Conservation (phyloP, 768 basidiomycete genomes). For the Boletellus ananas region DNA sequence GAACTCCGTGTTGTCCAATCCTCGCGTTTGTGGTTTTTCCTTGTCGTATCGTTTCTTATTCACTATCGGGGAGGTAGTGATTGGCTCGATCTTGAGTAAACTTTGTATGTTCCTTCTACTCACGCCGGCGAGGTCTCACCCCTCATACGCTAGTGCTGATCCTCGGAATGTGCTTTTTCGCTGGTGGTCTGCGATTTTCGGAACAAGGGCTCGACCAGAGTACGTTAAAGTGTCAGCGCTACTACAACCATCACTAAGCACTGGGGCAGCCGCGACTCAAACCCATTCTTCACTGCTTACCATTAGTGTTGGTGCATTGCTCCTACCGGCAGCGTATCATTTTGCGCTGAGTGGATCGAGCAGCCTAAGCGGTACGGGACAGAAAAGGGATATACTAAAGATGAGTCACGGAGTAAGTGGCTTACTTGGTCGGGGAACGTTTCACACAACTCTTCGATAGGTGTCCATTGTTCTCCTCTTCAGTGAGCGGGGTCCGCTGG, state of each 20-base stretch:
- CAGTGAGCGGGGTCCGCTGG: constrained; percentile 33
- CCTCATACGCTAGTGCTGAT: constrained; percentile 54
- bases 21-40: constrained; percentile 46
- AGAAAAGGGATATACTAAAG: constrained; percentile 40
- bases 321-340: constrained; percentile 80
- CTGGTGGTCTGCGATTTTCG: constrained; percentile 71
- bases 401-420: constrained; percentile 50
- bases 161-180: constrained; percentile 89
- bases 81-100: constrained; percentile 82
- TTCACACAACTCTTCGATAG: constrained; percentile 22
- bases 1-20: constrained; percentile 81
- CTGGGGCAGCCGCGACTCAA: constrained; percentile 50
- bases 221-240: constrained; percentile 33
- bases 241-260: constrained; percentile 2
- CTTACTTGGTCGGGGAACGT: not conserved
- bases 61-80: constrained; percentile 42
- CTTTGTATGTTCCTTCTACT: constrained; percentile 41
- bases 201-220: constrained; percentile 77
- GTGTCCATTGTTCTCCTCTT: constrained; percentile 52
- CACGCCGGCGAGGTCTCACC: constrained; percentile 8
- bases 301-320: constrained; percentile 74
- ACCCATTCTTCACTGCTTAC: constrained; percentile 73
- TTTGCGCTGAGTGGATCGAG: constrained; percentile 38
- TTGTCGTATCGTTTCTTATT: constrained; percentile 1
- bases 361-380: constrained; percentile 24